Conservation (phyloP, 805 yeast genomes). For the Candida boleticola region DNA sequence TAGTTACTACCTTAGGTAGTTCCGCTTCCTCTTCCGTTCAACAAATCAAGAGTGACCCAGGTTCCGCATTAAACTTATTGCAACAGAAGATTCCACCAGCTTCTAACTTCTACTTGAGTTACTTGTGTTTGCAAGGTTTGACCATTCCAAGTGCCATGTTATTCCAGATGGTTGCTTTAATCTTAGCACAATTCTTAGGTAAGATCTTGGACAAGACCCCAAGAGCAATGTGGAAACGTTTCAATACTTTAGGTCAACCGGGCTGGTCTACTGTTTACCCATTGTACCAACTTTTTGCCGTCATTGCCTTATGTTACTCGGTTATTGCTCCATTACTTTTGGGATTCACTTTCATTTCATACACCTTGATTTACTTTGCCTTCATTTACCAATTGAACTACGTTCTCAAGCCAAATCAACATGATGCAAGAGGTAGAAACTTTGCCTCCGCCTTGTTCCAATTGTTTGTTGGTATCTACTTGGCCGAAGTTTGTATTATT, state of each 20-base stretch:
- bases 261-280: constrained; percentile 87
- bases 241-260: constrained; percentile 59
- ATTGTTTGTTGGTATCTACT: constrained; percentile 66
- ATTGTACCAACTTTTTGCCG: constrained; percentile 66
- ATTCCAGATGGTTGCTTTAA: constrained; percentile 70
- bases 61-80: constrained; percentile 68
- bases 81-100: constrained; percentile 83
- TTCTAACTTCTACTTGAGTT: constrained; percentile 84
- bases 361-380: constrained; percentile 58
- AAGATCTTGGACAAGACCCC: constrained; percentile 80
- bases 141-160: constrained; percentile 73
- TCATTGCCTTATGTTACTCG: constrained; percentile 72
- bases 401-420: constrained; percentile 54
- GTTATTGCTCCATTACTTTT: constrained; percentile 74
- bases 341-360: constrained; percentile 62
- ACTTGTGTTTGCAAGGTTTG: constrained; percentile 79
- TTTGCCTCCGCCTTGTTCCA: constrained; percentile 74
- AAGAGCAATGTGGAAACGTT: constrained; percentile 85
- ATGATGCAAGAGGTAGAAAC: constrained; percentile 69
- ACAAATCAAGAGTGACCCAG: constrained; percentile 65
- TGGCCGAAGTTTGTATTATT: constrained; percentile 65
- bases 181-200: constrained; percentile 70
- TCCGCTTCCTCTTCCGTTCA: constrained; percentile 78
- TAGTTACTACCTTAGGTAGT: constrained; percentile 81
- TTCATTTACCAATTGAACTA: constrained; percentile 61